Evolutionary conservation across 2,329 filamentous ascomycete species (phyloP), one percentile per base, ranked within the genome.

Genomic region (Fusarium lyarnte): DNA sequence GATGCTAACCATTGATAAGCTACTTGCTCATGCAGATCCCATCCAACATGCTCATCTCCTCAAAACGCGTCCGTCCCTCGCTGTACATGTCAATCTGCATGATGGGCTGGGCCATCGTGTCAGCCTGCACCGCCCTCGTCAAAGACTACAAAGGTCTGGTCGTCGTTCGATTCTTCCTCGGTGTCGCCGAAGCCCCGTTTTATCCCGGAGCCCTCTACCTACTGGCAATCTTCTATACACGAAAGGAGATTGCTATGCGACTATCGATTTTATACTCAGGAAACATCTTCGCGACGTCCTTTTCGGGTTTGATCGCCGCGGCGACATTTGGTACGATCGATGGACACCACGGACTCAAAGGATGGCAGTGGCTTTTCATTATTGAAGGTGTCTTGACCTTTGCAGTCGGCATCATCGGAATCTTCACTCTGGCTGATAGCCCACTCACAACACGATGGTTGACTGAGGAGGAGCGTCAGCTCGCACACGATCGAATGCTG

Each of bases 111-210:
- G 84, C 82, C 1, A 47, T 84, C 7, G 82, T 86, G 3, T 82
- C 79, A 1, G 82, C 81, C 3, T 79, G 81, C 41, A 86, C 85
- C 0, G 81, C 84, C 0, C 74, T 85, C 3, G 85, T 85, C 3
- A 80, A 87, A 31, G 84, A 74, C 51, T 75, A 72, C 23, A 60
- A 27, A 10, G 67, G 70, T 8, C 58, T 75, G 8, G 54, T 75
- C 4, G 87, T 83, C 66, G 82, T 81, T 10, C 83, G 86, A 8
- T 65, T 72, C 10, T 52, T 77, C 46, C 80, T 89, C 1, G 87
- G 87, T 42, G 83, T 86, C 43, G 82, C 87, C 10, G 87, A 89
- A 73, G 88, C 88, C 1, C 85, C 87, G 7, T 88, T 87, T 77
- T 88, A 89, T 74, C 84, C 84, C 0, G 84, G 83, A 0, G 81